phyloP scores from a whole-genome alignment of 768 basidiomycete species.

The Mycena chlorophos region DNA sequence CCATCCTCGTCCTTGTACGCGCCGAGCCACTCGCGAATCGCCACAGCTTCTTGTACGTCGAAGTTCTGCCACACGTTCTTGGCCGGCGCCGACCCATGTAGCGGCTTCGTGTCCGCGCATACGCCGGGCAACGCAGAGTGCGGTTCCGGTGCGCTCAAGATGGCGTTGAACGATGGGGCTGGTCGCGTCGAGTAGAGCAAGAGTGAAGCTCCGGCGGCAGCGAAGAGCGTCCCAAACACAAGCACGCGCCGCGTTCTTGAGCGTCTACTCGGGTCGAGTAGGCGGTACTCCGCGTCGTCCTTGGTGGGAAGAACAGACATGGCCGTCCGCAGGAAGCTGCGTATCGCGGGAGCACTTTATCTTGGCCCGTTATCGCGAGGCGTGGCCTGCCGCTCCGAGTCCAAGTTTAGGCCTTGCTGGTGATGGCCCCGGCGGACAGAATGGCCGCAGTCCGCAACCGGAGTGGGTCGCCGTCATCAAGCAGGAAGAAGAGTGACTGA shows the following conservation, averaged over 20 bases:
- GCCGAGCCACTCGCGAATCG: conserved; percentile 18
- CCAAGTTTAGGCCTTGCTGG: too few species aligned
- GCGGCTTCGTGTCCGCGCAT: conserved; percentile 17
- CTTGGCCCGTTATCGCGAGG: too few species aligned
- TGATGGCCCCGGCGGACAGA: too few species aligned
- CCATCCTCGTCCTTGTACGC: conserved; percentile 11
- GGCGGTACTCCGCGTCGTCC: too few species aligned
- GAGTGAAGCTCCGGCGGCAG: conserved; percentile 3
- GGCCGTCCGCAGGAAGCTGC: too few species aligned
- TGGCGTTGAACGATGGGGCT: conserved; percentile 1
- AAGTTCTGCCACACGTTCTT: conserved; percentile 22
- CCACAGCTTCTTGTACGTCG: conserved; percentile 18
- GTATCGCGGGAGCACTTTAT: too few species aligned
- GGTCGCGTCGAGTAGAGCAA: conserved; percentile 7
- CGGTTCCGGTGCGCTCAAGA: not conserved
- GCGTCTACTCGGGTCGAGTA: too few species aligned
- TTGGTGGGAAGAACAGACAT: too few species aligned
- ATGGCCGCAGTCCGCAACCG: too few species aligned
- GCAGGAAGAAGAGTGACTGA: too few species aligned
- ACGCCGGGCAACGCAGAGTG: conserved; percentile 2
- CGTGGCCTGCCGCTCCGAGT: too few species aligned
- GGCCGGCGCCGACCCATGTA: conserved; percentile 13
- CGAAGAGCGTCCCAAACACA: conserved; percentile 9
- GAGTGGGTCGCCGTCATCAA: too few species aligned
- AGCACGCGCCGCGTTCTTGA: conserved; percentile 10